phyloP scores from a whole-genome alignment of 2,329 filamentous ascomycete species.

The Endothia cerciana region DNA sequence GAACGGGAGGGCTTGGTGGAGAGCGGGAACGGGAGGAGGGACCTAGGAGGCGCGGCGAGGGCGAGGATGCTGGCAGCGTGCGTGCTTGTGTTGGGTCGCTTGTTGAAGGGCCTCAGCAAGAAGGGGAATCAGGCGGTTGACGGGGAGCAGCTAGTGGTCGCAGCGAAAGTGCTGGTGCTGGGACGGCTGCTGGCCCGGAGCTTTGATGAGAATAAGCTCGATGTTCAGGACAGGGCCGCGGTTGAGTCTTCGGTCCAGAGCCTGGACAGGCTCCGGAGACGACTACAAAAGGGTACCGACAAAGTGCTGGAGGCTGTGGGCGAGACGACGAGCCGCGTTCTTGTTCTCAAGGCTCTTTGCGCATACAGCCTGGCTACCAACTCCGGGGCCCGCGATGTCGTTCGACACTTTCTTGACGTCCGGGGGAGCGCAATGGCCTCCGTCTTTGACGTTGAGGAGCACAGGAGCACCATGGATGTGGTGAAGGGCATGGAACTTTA shows the following conservation, averaged over 20 bases:
- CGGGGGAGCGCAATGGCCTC: conserved; percentile 70
- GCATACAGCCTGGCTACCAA: conserved; percentile 83
- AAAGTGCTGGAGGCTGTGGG: conserved; percentile 68
- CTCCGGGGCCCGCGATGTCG: conserved; percentile 76
- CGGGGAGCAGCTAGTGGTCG: conserved; percentile 58
- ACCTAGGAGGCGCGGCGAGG: conserved; percentile 43
- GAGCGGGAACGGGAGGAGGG: conserved; percentile 34
- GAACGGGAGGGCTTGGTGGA: conserved; percentile 34
- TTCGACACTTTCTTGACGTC: conserved; percentile 77
- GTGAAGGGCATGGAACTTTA: conserved; percentile 72
- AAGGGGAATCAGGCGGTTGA: conserved; percentile 34
- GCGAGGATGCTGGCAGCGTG: conserved; percentile 57
- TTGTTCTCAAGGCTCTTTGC: conserved; percentile 73
- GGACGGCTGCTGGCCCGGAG: conserved; percentile 76
- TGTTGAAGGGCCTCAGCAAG: conserved; percentile 48
- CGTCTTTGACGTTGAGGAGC: conserved; percentile 57
- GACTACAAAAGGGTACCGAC: conserved; percentile 69
- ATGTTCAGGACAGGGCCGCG: conserved; percentile 40
- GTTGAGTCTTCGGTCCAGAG: conserved; percentile 68
- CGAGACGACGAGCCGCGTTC: conserved; percentile 49
- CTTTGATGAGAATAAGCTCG: conserved; percentile 56
- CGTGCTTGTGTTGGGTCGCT: conserved; percentile 50
- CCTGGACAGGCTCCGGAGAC: conserved; percentile 63
- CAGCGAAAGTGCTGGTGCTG: conserved; percentile 75
- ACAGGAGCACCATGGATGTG: conserved; percentile 52